Evolutionary conservation across 1,284 basidiomycete species (phyloP), one percentile per base, ranked within the genome.

Genomic region (Heterobasidion parviporum): DNA sequence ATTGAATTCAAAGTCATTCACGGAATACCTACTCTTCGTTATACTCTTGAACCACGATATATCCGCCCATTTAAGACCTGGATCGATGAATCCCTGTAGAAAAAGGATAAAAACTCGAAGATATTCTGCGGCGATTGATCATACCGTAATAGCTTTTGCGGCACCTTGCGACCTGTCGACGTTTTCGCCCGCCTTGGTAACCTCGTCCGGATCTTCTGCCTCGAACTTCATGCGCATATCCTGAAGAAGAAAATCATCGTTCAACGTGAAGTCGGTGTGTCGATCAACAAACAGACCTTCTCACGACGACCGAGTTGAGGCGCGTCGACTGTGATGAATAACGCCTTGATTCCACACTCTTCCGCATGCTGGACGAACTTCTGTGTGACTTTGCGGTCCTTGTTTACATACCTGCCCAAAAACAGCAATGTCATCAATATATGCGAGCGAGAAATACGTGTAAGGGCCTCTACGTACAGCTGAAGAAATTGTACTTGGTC

Each of bases 211-310:
- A 59, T 91, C 90, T 47, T 85, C 85, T 8, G 88, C 94, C 46
- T 93, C 93, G 61, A 97, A 97, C 68, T 94, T 96, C 80, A 90
- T 90, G 44, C 95, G 79, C 95, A 98, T 98, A 67, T 98, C 94
- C 84, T 89, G 41, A 2, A 20, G 16, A 8, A 15, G 52, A 20
- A 15, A 26, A 32, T 10, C 48, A 53, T 53, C 6, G 57, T 35
- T 20, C 18, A 45, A 9, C 12, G 43, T 47, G 48, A 56, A 16
- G 3, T 15, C 38, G 14, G 48, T 33, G 5, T 26, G 26, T 26
- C 26, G 26, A 4, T 26, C 26, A 26, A 26, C 26, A 35, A 44
- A 15, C 61, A 53, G 53, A 80, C 84, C 76, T 93, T 92, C 70
- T 94, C 92, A 56, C 93, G 81, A 26, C 93, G 81, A 53, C 93